phyloP scores from a whole-genome alignment of 306 rosid species.

The Lathyrus oleraceus region DNA sequence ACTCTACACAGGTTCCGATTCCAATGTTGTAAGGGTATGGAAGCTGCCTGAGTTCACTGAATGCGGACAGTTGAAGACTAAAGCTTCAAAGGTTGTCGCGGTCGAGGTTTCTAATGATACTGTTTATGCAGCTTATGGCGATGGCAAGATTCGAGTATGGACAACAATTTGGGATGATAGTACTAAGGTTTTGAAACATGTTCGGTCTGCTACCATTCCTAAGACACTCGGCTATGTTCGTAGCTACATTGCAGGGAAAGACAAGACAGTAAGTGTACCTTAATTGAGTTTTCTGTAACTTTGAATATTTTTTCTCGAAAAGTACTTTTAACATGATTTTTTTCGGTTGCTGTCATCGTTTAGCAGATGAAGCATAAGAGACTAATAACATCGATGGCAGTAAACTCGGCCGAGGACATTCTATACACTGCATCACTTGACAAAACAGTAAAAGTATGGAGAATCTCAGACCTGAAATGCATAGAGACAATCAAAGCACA shows the following conservation, averaged over 20 bases:
- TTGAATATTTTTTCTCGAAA: too few relatives aligned
- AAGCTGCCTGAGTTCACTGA: conserved; percentile 85
- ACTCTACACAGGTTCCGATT: conserved; percentile 78
- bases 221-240: conserved; percentile 66
- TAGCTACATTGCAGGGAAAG: conserved; percentile 75
- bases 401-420: conserved; percentile 67
- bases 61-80: conserved; percentile 77
- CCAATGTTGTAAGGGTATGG: conserved; percentile 74
- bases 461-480: conserved; percentile 84
- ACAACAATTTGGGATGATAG: conserved; percentile 57
- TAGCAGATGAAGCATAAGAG: conserved; percentile 80
- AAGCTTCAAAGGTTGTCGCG: conserved; percentile 70
- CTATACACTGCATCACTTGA: conserved; percentile 83
- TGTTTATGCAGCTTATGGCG: conserved; percentile 88
- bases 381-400: conserved; percentile 77
- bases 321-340: background rate
- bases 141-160: conserved; percentile 82
- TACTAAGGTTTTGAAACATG: conserved; percentile 63
- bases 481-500: conserved; percentile 87
- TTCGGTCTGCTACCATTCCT: conserved; percentile 69
- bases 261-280: conserved; percentile 59
- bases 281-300: too few relatives aligned
- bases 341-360: background rate
- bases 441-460: conserved; percentile 83
- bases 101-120: conserved; percentile 69